A percentile compares a stretch with the other conserved stretches of the same genome.
Conservation (phyloP, 2,329 filamentous ascomycete species). For the Trichoderma polysporum region DNA sequence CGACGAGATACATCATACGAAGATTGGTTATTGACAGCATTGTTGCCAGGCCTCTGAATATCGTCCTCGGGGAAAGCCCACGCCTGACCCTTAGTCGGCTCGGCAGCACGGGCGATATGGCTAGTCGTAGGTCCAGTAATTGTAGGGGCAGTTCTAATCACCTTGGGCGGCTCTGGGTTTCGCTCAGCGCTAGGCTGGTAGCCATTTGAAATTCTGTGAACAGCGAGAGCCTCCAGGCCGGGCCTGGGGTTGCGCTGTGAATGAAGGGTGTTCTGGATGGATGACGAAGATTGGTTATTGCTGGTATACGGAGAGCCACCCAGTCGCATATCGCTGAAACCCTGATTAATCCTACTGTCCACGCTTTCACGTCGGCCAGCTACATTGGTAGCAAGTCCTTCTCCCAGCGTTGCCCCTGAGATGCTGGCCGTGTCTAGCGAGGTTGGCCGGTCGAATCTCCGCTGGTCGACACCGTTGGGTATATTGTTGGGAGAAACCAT, state of each 20-base stretch:
- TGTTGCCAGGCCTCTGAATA: slow-evolving; percentile 49
- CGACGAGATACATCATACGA: slow-evolving; percentile 64
- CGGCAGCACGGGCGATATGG: slow-evolving; percentile 68
- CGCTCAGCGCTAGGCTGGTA: slow-evolving; percentile 61
- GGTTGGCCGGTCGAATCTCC: slow-evolving; percentile 45
- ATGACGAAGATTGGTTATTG: slow-evolving; percentile 73
- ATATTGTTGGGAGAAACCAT: slow-evolving; percentile 63
- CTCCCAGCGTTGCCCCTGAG: slow-evolving; percentile 34
- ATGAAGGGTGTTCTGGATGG: slow-evolving; percentile 69
- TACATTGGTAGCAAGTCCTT: slow-evolving; percentile 43
- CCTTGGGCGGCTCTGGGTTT: slow-evolving; percentile 53
- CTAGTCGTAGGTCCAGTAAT: slow-evolving; percentile 70
- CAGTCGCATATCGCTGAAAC: slow-evolving; percentile 68
- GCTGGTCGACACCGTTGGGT: slow-evolving; percentile 43
- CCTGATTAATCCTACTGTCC: slow-evolving; percentile 74
- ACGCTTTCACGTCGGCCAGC: slow-evolving; percentile 70
- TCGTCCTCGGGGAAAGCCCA: slow-evolving; percentile 81
- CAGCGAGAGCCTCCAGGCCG: slow-evolving; percentile 51
- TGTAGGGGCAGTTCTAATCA: slow-evolving; percentile 66
- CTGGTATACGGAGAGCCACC: slow-evolving; percentile 69
- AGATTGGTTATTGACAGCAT: slow-evolving; percentile 25
- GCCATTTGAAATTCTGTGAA: slow-evolving; percentile 63
- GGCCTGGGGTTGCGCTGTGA: slow-evolving; percentile 62
- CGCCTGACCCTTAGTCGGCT: slow-evolving; percentile 78
- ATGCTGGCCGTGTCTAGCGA: slow-evolving; percentile 36